phyloP scores from a whole-genome alignment of 176 grass and related monocot genomes.

The Elaeis guineensis region DNA sequence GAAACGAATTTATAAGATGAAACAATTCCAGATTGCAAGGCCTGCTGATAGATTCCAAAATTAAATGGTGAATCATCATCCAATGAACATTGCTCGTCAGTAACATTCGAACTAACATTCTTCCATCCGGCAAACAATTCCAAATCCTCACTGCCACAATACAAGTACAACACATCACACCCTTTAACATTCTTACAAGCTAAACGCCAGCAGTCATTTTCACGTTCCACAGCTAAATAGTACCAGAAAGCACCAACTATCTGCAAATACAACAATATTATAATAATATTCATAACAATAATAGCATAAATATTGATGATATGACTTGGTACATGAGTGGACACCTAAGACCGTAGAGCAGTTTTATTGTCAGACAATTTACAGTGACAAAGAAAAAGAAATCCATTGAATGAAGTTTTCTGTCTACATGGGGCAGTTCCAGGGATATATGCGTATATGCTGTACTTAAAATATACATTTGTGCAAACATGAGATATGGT shows the following conservation, averaged over 20 bases:
- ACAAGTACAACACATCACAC: constrained; percentile 55
- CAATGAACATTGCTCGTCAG: constrained; percentile 38
- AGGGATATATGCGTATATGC: no score
- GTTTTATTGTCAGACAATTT: no score
- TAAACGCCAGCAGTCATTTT: constrained; percentile 57
- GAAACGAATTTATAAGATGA: constrained; percentile 29
- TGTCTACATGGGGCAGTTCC: no score
- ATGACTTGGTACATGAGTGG: no score
- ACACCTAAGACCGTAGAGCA: no score
- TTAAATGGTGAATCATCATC: constrained; percentile 31
- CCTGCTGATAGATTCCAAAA: constrained; percentile 64
- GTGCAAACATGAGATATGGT: no score
- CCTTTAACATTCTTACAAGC: constrained; percentile 36
- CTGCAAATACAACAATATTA: constrained; percentile 21
- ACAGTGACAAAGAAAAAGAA: no score
- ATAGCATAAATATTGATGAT: no score
- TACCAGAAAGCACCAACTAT: constrained; percentile 90
- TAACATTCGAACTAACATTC: constrained; percentile 33
- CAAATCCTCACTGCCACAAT: constrained; percentile 36
- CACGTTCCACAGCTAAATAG: constrained; percentile 56
- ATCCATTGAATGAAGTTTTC: no score
- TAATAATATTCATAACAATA: no score
- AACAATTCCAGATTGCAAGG: constrained; percentile 51
- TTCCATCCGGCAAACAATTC: constrained; percentile 39
- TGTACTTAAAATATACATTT: no score